A percentile compares a stretch with the other conserved stretches of the same genome.
These are phyloP conservation scores for Canavalia ensiformis DNA, from an alignment of 306 rosid genomes.

Conservation along the genomic window DNA sequence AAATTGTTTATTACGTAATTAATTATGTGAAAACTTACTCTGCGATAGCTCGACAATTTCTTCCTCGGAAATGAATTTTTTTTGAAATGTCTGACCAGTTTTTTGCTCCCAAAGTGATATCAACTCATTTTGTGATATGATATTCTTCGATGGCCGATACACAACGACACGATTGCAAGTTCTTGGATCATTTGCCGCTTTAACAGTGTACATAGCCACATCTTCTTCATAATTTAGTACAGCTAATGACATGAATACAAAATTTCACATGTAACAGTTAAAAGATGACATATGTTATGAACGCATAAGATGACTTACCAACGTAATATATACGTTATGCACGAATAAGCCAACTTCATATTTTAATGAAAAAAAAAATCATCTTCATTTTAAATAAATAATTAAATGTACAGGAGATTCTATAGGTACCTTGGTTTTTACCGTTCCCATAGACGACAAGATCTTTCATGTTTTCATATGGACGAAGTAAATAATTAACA, in stretches of 20 bases:
- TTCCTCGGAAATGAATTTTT: slow-evolving; percentile 34
- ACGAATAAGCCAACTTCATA: no score
- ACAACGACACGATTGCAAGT: slow-evolving; percentile 51
- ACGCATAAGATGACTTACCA: no score
- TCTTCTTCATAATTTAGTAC: slow-evolving; percentile 64
- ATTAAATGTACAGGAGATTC: no score
- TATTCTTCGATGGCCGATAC: slow-evolving; percentile 45
- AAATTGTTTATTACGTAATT: no score
- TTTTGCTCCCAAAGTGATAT: slow-evolving; percentile 59
- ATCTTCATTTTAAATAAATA: no score
- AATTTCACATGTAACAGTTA: neutral
- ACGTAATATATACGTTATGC: no score
- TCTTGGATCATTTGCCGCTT: slow-evolving; percentile 59
- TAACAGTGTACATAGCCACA: slow-evolving; percentile 55
- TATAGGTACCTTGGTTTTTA: slow-evolving; percentile 49
- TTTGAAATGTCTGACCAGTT: slow-evolving; percentile 35
- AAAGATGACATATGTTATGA: neutral
- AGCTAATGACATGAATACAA: slow-evolving; percentile 29
- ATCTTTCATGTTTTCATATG: neutral
- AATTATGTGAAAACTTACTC: slow-evolving; percentile 32
- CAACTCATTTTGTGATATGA: slow-evolving; percentile 57
- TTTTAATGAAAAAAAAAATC: no score
- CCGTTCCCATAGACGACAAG: slow-evolving; percentile 56
- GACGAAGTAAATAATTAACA: slow-evolving; percentile 54
- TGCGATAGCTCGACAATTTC: slow-evolving; percentile 48